Conservation (phyloP, 169 alveolate genomes). For the Cyclospora cayetanensis region DNA sequence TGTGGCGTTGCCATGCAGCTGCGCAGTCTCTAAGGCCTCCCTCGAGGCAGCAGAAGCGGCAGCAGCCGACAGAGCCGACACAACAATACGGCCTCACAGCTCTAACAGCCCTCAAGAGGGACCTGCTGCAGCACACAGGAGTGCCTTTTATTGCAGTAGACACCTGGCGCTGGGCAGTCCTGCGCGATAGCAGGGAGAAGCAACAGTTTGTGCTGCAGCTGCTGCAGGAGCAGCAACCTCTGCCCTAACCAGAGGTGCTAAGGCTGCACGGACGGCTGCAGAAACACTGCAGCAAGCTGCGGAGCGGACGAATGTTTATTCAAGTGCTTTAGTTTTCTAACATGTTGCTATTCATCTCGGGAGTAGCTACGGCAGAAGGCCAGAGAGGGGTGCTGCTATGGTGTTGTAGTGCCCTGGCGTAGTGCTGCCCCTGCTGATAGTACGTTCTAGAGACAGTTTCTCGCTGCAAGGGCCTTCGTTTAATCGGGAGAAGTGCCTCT, state of each 20-base stretch:
- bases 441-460: too few species aligned
- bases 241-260: neutral
- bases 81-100: conserved; percentile 28
- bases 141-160: neutral
- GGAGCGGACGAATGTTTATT: neutral
- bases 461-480: too few species aligned
- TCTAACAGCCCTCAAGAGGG: neutral
- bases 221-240: conserved; percentile 36
- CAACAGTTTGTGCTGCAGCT: conserved; percentile 41
- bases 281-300: too few species aligned
- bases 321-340: neutral
- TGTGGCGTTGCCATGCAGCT: conserved; percentile 30
- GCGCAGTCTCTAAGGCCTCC: neutral
- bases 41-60: conserved; percentile 12
- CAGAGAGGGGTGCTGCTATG: too few species aligned
- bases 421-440: too few species aligned
- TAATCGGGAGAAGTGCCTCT: too few species aligned
- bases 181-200: neutral
- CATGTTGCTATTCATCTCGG: too few species aligned
- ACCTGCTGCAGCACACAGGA: neutral
- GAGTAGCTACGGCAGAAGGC: too few species aligned
- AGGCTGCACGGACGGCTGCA: too few species aligned
- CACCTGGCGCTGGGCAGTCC: conserved; percentile 39
- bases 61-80: conserved; percentile 14
- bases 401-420: too few species aligned